Percentiles rank a stretch among this genome's conserved stretches.
phyloP scores from a whole-genome alignment of 805 yeast species.

The Torulaspora indica region DNA sequence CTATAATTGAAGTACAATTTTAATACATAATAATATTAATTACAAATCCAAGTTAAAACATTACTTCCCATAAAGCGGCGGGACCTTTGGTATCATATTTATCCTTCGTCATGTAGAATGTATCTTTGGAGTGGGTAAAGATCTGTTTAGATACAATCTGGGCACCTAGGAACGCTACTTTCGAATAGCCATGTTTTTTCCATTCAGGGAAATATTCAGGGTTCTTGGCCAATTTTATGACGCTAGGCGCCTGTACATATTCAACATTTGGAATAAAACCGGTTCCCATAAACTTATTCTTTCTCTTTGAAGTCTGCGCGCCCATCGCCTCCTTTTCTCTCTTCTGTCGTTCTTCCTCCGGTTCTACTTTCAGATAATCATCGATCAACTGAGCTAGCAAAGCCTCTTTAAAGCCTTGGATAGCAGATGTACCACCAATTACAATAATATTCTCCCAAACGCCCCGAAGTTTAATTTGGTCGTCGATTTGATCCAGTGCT shows the following conservation, averaged over 20 bases:
- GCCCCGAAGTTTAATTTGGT: conserved; percentile 67
- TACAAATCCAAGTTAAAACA: conserved; percentile 26
- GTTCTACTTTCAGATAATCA: conserved; percentile 46
- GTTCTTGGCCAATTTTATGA: conserved; percentile 59
- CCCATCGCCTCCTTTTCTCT: conserved; percentile 33
- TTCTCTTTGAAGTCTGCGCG: conserved; percentile 33
- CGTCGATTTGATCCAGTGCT: conserved; percentile 55
- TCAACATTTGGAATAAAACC: conserved; percentile 30
- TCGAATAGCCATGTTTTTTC: conserved; percentile 77
- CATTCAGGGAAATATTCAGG: conserved; percentile 95
- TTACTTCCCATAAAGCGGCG: conserved; percentile 67
- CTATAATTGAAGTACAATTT: not conserved
- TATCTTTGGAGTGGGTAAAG: conserved; percentile 59
- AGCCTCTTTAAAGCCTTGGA: conserved; percentile 72
- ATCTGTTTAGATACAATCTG: conserved; percentile 84
- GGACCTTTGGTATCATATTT: conserved; percentile 80
- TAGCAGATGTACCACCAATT: conserved; percentile 70
- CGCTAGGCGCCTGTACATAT: conserved; percentile 72
- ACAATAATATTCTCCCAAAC: conserved; percentile 79
- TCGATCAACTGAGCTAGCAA: conserved; percentile 53
- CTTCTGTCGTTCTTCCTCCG: conserved; percentile 25
- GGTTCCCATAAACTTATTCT: conserved; percentile 27
- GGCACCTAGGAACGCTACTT: conserved; percentile 77
- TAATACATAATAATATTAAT: not conserved
- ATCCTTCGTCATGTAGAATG: conserved; percentile 62